phyloP scores from a whole-genome alignment of 257 asterid genomes.

The Jasminum sambac region DNA sequence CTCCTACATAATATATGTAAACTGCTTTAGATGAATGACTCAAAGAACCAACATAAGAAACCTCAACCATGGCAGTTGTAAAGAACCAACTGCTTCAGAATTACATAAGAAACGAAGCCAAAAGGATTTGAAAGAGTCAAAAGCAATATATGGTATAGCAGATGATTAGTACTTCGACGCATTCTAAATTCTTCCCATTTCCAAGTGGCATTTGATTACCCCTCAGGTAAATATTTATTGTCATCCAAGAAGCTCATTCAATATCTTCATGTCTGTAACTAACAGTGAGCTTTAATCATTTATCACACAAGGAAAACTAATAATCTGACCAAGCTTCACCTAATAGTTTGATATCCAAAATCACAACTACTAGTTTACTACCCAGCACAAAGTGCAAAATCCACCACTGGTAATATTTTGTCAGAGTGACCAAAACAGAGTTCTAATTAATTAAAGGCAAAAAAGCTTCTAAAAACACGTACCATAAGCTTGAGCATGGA shows the following conservation, averaged over 20 bases:
- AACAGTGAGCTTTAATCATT: not conserved
- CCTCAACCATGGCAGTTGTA: not conserved
- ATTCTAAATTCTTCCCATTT: not conserved
- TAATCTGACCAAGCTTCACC: not conserved
- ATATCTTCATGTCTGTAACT: not conserved
- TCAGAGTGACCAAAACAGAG: not conserved
- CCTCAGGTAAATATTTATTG: not conserved
- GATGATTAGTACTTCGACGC: not conserved
- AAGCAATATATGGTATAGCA: not conserved
- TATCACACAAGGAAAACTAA: not conserved
- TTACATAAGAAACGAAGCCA: not conserved
- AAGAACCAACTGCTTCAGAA: not conserved
- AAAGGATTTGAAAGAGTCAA: not conserved
- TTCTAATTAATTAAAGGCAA: not conserved
- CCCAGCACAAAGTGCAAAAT: not conserved
- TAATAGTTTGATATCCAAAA: not conserved
- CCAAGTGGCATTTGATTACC: not conserved
- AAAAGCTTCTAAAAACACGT: slow-evolving; percentile 18
- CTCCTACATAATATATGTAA: not conserved
- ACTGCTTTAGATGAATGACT: not conserved
- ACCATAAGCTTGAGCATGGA: slow-evolving; percentile 66
- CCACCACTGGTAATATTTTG: not conserved
- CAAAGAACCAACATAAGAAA: not conserved
- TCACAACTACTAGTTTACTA: not conserved
- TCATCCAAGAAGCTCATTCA: not conserved